These are phyloP conservation scores for Sporothrix curviconia DNA, from an alignment of 2,329 filamentous ascomycete species.

Conservation along the genomic window DNA sequence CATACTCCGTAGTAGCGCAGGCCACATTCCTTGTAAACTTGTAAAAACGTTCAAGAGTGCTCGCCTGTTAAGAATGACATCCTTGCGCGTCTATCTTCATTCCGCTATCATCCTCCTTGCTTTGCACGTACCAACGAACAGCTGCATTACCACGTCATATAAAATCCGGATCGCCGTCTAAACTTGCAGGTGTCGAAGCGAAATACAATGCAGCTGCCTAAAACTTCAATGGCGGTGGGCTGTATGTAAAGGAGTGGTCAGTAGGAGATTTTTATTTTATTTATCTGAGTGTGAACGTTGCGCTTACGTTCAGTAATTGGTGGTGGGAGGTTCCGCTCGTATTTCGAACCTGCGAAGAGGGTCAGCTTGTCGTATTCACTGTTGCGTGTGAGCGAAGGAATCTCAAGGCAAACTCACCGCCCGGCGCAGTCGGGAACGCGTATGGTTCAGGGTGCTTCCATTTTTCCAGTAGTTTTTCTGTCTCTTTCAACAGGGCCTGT, in stretches of 20 bases:
- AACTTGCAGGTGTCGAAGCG: neutral
- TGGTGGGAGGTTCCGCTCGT: conserved; percentile 82
- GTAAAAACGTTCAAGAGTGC: too few relatives aligned
- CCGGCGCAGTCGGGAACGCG: conserved; percentile 79
- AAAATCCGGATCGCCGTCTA: too few relatives aligned
- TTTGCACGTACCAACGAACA: neutral
- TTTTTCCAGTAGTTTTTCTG: conserved; percentile 77
- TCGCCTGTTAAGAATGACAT: too few relatives aligned
- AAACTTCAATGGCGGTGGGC: conserved; percentile 47
- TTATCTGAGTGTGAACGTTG: conserved; percentile 25
- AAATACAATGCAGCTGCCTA: conserved; percentile 29
- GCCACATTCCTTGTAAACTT: too few relatives aligned
- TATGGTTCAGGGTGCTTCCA: conserved; percentile 99
- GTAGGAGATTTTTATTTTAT: too few relatives aligned
- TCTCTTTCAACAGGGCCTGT: conserved; percentile 80
- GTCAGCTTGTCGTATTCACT: conserved; percentile 5
- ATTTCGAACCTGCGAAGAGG: conserved; percentile 70
- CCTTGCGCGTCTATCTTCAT: too few relatives aligned
- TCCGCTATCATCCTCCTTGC: neutral
- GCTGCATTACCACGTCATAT: too few relatives aligned
- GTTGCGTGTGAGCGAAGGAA: neutral
- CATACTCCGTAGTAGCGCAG: too few relatives aligned
- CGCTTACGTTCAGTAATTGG: conserved; percentile 77
- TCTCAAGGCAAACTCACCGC: conserved; percentile 56
- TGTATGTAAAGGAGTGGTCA: conserved; percentile 21